phyloP scores from a whole-genome alignment of 768 basidiomycete genomes.

The Phanerodontia chrysosporium region DNA sequence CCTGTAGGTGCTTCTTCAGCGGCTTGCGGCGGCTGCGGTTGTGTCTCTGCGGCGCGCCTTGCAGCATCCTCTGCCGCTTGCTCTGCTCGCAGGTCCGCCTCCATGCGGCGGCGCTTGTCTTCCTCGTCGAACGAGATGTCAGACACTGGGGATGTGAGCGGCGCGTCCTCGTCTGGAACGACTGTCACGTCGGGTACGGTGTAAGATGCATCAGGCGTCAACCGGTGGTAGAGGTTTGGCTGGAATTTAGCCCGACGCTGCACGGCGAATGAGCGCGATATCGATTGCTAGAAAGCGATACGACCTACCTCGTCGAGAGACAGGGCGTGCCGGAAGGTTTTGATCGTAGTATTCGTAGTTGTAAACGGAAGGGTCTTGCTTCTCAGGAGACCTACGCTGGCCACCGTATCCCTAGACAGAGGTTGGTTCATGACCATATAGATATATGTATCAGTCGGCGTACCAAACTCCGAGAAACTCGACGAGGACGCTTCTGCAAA shows the following conservation, averaged over 20 bases:
- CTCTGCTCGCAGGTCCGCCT: neutral
- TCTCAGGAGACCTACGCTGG: slow-evolving; percentile 67
- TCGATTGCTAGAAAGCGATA: neutral
- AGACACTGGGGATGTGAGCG: neutral
- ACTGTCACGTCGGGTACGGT: neutral
- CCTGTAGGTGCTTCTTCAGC: too few species aligned
- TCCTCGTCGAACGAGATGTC: neutral
- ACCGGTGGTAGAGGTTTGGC: slow-evolving; percentile 58
- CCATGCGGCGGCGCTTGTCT: neutral
- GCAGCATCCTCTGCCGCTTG: neutral
- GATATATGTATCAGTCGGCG: slow-evolving; percentile 13
- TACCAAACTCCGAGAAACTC: slow-evolving; percentile 82
- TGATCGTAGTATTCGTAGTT: slow-evolving; percentile 55
- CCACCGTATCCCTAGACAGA: slow-evolving; percentile 65
- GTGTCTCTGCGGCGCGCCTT: neutral
- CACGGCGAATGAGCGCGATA: neutral
- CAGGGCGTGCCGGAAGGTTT: slow-evolving; percentile 72
- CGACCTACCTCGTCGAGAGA: slow-evolving; percentile 67
- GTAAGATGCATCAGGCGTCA: slow-evolving; percentile 23
- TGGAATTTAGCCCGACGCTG: slow-evolving; percentile 65
- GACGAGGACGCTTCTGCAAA: slow-evolving; percentile 61
- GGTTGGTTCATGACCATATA: neutral
- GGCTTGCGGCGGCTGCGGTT: neutral
- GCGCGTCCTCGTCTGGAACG: neutral
- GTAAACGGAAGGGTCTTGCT: slow-evolving; percentile 64